These are phyloP conservation scores for Suhomyces sp. DNA, from an alignment of 805 yeast species.

Conservation along the genomic window DNA sequence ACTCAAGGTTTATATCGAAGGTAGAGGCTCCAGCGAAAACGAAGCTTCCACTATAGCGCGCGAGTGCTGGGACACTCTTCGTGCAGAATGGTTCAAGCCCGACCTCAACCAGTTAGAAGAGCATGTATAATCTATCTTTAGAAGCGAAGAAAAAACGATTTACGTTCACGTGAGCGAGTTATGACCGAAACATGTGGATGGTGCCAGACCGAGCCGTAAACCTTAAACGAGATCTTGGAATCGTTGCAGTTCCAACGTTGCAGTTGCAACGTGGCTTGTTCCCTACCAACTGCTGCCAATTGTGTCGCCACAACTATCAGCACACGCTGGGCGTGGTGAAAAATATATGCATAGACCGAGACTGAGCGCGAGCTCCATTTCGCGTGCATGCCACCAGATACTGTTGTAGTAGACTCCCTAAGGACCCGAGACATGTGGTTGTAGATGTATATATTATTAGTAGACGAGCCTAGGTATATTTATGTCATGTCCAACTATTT, in stretches of 20 bases:
- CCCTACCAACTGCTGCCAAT: neutral
- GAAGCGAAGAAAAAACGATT: neutral
- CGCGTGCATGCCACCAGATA: neutral
- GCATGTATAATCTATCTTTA: constrained; percentile 14
- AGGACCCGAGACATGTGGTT: neutral
- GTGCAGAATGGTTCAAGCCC: constrained; percentile 68
- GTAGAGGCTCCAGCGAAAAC: constrained; percentile 39
- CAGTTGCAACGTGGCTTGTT: neutral
- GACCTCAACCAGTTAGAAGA: constrained; percentile 37
- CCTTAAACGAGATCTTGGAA: neutral
- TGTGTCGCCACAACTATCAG: neutral
- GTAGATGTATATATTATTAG: neutral
- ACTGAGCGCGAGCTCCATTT: neutral
- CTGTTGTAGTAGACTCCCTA: neutral
- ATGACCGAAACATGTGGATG: neutral
- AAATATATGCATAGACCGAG: neutral
- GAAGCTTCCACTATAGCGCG: constrained; percentile 53
- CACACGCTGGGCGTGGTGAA: neutral
- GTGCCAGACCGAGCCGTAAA: neutral
- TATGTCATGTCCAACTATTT: no score
- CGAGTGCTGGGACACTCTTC: constrained; percentile 63
- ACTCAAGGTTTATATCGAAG: constrained; percentile 87
- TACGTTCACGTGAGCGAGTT: neutral
- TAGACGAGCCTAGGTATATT: neutral
- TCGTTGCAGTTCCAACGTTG: neutral